A percentile compares a stretch with the other conserved stretches of the same genome.
Conservation (phyloP, 352 stramenopile species). For the Aphanomyces invadans region DNA sequence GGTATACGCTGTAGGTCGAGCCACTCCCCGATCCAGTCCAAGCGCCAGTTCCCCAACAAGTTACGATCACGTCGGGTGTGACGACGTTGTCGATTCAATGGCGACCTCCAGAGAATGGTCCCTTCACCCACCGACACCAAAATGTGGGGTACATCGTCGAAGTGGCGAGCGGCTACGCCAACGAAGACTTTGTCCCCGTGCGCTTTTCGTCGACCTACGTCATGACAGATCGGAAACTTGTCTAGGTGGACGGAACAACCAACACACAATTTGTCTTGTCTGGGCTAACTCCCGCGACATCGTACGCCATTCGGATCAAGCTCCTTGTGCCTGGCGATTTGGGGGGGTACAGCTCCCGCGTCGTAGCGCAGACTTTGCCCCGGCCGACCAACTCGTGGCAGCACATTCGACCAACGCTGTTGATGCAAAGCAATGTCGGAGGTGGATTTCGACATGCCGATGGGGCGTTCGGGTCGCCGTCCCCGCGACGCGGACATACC, state of each 20-base stretch:
- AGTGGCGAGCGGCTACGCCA: constrained; percentile 48
- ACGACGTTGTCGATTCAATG: constrained; percentile 33
- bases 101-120: constrained; percentile 32
- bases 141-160: constrained; percentile 43
- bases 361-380: constrained; percentile 32
- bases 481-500: constrained; percentile 50
- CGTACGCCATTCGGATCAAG: constrained; percentile 55
- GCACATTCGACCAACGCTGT: constrained; percentile 16
- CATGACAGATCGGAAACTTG: too few relatives aligned
- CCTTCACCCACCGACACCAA: neutral
- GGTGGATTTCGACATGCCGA: constrained; percentile 28
- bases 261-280: constrained; percentile 26
- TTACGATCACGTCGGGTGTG: neutral
- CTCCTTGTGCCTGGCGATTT: constrained; percentile 36
- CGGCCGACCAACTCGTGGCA: constrained; percentile 41
- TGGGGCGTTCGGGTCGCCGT: constrained; percentile 34
- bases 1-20: neutral
- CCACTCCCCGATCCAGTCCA: neutral
- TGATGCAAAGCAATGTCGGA: constrained; percentile 16
- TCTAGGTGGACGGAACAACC: constrained; percentile 6
- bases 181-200: constrained; percentile 39
- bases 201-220: neutral
- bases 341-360: constrained; percentile 33
- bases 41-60: neutral
- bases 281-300: constrained; percentile 27